Evolutionary conservation across 352 stramenopile species (phyloP).

Genomic region (Pythium diclinum): DNA sequence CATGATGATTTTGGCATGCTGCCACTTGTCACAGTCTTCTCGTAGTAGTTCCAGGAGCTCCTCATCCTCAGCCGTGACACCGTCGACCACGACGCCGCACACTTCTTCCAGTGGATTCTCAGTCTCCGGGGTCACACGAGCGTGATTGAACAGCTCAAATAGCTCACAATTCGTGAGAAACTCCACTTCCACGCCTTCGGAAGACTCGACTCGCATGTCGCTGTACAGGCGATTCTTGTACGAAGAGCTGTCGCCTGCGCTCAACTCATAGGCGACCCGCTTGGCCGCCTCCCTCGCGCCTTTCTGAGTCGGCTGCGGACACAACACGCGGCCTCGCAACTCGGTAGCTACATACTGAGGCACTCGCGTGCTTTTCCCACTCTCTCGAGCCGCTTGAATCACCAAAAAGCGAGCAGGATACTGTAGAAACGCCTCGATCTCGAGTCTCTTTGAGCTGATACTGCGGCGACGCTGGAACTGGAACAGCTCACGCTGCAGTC

Average conservation of each 20-base stretch:
- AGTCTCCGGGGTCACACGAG: not conserved
- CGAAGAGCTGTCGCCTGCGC: not conserved
- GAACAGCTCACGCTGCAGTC: not conserved
- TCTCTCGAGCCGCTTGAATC: not conserved
- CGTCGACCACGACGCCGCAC: not conserved
- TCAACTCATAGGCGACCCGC: not conserved
- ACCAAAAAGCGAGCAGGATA: not conserved
- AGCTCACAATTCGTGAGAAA: not conserved
- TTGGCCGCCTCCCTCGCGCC: not conserved
- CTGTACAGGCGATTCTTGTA: not conserved
- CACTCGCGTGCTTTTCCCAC: not conserved
- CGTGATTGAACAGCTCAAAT: not conserved
- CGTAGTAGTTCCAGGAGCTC: not conserved
- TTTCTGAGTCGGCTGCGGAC: not conserved
- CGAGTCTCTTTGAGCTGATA: not conserved
- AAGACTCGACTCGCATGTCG: not conserved
- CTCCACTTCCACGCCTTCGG: not conserved
- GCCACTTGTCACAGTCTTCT: not conserved
- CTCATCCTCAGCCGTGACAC: not conserved
- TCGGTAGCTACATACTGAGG: not conserved
- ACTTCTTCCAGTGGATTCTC: not conserved
- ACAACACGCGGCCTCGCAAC: not conserved
- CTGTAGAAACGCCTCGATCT: slow-evolving; percentile 1
- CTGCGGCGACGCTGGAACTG: not conserved
- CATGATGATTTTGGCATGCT: not conserved